Conservation (phyloP, 768 basidiomycete genomes). For the Rickenella mellea region DNA sequence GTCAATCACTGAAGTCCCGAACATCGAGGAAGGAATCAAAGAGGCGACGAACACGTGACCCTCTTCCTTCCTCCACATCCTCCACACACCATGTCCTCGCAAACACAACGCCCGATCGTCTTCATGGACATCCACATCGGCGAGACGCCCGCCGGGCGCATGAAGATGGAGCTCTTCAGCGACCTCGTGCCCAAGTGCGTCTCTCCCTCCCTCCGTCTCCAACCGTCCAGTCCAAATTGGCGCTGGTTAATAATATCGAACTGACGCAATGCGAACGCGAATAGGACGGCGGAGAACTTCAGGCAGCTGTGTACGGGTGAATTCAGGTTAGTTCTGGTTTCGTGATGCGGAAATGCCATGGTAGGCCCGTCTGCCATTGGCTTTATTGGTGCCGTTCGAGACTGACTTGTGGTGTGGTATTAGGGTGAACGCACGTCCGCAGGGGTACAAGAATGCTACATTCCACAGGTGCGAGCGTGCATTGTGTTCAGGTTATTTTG, state of each 20-base stretch:
- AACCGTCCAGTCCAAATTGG: neutral
- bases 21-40: neutral
- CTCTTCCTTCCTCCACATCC: neutral
- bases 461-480: conserved; percentile 92
- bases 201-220: neutral
- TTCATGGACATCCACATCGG: conserved; percentile 98
- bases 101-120: conserved; percentile 67
- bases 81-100: conserved; percentile 29
- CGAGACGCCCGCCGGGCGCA: conserved; percentile 87
- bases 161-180: conserved; percentile 97
- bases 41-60: neutral
- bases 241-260: conserved; percentile 2
- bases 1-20: too few relatives aligned
- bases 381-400: too few relatives aligned
- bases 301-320: conserved; percentile 97
- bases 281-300: conserved; percentile 95
- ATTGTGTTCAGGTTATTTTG: conserved; percentile 11
- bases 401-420: neutral
- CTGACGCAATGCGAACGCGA: neutral
- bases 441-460: conserved; percentile 85
- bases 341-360: neutral
- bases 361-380: neutral
- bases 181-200: conserved; percentile 91
- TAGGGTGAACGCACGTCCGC: conserved; percentile 76
- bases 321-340: conserved; percentile 48